These are phyloP conservation scores for Trichoderma sp. DNA, from an alignment of 2,329 filamentous ascomycete species.

Conservation along the genomic window DNA sequence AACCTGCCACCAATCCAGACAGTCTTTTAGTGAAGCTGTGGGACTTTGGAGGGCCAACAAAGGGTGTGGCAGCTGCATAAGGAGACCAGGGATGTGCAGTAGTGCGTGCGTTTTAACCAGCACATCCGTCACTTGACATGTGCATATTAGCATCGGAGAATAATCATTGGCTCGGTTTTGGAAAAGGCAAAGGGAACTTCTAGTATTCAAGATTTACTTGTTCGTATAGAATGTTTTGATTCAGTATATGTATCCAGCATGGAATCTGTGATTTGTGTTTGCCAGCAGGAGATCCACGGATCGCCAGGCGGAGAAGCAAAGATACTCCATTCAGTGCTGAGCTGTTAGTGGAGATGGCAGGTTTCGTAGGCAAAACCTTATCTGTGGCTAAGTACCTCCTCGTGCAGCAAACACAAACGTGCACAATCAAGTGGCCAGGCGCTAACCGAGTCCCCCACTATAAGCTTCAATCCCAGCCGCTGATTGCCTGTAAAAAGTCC, in stretches of 20 bases:
- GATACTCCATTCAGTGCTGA: neutral
- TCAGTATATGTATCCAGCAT: neutral
- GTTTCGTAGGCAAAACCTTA: conserved; percentile 4
- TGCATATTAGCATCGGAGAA: neutral
- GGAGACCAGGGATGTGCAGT: neutral
- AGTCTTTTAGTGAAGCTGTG: conserved; percentile 58
- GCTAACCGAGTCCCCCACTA: conserved; percentile 2
- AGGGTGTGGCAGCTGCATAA: conserved; percentile 9
- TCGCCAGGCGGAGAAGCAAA: neutral
- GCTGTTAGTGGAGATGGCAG: conserved; percentile 6
- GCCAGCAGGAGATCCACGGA: neutral
- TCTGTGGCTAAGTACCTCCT: neutral
- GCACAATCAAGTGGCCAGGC: neutral
- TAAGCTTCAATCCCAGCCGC: neutral
- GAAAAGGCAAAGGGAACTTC: neutral
- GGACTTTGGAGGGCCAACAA: conserved; percentile 45
- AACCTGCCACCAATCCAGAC: conserved; percentile 46
- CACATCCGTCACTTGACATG: neutral
- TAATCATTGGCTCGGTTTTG: neutral
- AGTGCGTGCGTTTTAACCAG: neutral
- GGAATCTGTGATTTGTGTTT: no score
- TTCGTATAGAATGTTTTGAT: neutral
- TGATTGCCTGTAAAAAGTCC: neutral
- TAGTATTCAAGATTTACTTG: neutral
- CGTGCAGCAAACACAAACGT: neutral